Percentiles rank a stretch among this genome's conserved stretches.
Evolutionary conservation across 1,284 basidiomycete species (phyloP).

Genomic region (Macrocystidia cucumis): DNA sequence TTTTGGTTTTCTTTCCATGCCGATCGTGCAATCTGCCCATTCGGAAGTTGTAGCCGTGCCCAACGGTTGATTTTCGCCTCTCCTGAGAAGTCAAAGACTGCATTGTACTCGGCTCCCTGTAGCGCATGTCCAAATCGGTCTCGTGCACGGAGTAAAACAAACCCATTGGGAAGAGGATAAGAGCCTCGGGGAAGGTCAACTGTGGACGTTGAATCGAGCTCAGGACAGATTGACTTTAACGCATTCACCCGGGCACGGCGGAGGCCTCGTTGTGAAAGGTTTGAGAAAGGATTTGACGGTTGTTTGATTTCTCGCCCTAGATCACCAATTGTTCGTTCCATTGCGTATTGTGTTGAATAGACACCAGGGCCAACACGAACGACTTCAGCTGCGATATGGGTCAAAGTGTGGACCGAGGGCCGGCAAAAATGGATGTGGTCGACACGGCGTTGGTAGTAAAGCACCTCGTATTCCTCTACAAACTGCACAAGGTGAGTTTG

Average conservation of each 20-base stretch:
- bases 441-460: slow-evolving; percentile 18
- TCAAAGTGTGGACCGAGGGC: slow-evolving; percentile 19
- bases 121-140: slow-evolving; percentile 9
- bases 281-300: slow-evolving; percentile 17
- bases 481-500: slow-evolving; percentile 11
- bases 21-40: slow-evolving; percentile 21
- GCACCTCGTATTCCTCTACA: slow-evolving; percentile 16
- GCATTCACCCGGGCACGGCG: slow-evolving; percentile 16
- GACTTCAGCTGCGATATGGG: slow-evolving; percentile 17
- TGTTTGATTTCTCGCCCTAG: slow-evolving; percentile 17
- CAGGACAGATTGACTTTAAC: slow-evolving; percentile 12
- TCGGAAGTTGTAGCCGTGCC: slow-evolving; percentile 21
- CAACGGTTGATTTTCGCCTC: slow-evolving; percentile 12
- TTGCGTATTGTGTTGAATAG: slow-evolving; percentile 20
- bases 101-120: slow-evolving; percentile 4
- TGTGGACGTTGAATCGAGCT: slow-evolving; percentile 1
- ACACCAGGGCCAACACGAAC: slow-evolving; percentile 17
- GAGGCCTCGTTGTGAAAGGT: slow-evolving; percentile 15
- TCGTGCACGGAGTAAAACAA: slow-evolving; percentile 15
- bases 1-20: slow-evolving; percentile 20
- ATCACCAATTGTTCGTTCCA: slow-evolving; percentile 27
- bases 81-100: slow-evolving; percentile 3
- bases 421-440: slow-evolving; percentile 20
- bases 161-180: slow-evolving; percentile 15
- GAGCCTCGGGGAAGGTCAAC: slow-evolving; percentile 7